Evolutionary conservation across 106 monocot genomes (phyloP).

Genomic region (Apostasia shenzhenica): DNA sequence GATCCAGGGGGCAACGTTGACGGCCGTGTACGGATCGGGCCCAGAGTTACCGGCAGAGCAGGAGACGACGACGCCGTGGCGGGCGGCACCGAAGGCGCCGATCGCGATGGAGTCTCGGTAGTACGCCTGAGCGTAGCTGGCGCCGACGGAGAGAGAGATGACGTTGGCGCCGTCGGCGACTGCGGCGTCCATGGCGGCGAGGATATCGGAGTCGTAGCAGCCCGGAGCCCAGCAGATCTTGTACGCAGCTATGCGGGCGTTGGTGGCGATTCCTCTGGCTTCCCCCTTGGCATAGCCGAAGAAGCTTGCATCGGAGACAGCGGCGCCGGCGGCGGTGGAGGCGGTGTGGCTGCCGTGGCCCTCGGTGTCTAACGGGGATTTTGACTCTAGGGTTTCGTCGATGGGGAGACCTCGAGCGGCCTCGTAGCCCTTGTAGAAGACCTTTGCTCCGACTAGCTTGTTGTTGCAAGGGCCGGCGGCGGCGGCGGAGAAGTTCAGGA

Average conservation of each 20-base stretch:
- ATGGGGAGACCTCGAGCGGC: slow-evolving; percentile 28
- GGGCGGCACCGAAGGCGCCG: slow-evolving; percentile 61
- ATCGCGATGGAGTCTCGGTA: slow-evolving; percentile 66
- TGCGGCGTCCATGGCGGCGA: slow-evolving; percentile 80
- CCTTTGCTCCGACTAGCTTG: slow-evolving; percentile 59
- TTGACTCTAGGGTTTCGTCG: slow-evolving; percentile 49
- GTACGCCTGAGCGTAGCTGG: slow-evolving; percentile 37
- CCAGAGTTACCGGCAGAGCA: slow-evolving; percentile 85
- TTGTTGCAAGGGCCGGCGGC: slow-evolving; percentile 31
- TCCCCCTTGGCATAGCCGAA: slow-evolving; percentile 48
- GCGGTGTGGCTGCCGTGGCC: slow-evolving; percentile 90
- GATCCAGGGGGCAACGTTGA: slow-evolving; percentile 87
- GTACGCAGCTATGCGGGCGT: slow-evolving; percentile 78
- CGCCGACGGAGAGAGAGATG: slow-evolving; percentile 81
- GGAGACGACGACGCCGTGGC: slow-evolving; percentile 61
- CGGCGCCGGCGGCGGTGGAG: slow-evolving; percentile 72
- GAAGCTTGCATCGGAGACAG: slow-evolving; percentile 38
- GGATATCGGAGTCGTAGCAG: slow-evolving; percentile 75
- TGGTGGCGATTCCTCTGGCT: slow-evolving; percentile 67
- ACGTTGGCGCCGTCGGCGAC: slow-evolving; percentile 71
- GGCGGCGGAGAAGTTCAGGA: slow-evolving; percentile 32
- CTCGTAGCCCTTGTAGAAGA: slow-evolving; percentile 60
- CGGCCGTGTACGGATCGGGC: slow-evolving; percentile 44
- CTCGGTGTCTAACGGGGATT: slow-evolving; percentile 69
- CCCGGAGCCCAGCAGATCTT: slow-evolving; percentile 81